Evolutionary conservation across 129 eudicot genomes (phyloP), one percentile per base, ranked within the genome.

Genomic region (Chrysanthemum lavandulifolium): DNA sequence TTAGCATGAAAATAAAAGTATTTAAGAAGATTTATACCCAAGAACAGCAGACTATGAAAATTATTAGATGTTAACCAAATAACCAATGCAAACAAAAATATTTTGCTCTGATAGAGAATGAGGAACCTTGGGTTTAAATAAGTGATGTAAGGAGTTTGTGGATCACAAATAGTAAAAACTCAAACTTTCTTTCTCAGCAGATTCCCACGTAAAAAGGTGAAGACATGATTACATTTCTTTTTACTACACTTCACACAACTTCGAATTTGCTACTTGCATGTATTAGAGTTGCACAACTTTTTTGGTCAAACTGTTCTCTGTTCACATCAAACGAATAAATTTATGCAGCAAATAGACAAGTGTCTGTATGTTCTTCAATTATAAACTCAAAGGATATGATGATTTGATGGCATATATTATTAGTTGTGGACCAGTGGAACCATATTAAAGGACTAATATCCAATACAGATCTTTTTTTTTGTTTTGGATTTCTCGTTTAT

Each of bases 121-220:
- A 5, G 69, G 15, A 50, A 61, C 54, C 72, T 73, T 72, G 23
- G 18, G 79, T 72, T 81, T 84, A 78, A 53, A 87, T 86, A 85
- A n/a, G 80, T 29, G 58, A 50, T 31, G 43, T 19, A 52, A 60
- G 51, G 81, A 60, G 70, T 18, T 68, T 69, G 60, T 55, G 71
- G 73, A 29, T 61, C 72, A 63, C 76, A 67, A 79, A 56, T 66
- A 40, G 79, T 78, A 69, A 71, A 71, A 79, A 56, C 50, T 54
- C 58, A 65, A 67, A 73, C 70, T 67, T 72, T 65, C 23, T 48
- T 72, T 59, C 67, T 60, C 58, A 43, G 68, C 47, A 72, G 68
- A 61, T 59, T 72, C 55, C 67, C 69, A 73, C 0, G 19, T 73
- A 73, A 50, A 73, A 71, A 73, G 62, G 21, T 62, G 21, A 62